Evolutionary conservation across 371 early-diverging fungal genomes (phyloP).

Genomic region (Umbelopsis sp.): DNA sequence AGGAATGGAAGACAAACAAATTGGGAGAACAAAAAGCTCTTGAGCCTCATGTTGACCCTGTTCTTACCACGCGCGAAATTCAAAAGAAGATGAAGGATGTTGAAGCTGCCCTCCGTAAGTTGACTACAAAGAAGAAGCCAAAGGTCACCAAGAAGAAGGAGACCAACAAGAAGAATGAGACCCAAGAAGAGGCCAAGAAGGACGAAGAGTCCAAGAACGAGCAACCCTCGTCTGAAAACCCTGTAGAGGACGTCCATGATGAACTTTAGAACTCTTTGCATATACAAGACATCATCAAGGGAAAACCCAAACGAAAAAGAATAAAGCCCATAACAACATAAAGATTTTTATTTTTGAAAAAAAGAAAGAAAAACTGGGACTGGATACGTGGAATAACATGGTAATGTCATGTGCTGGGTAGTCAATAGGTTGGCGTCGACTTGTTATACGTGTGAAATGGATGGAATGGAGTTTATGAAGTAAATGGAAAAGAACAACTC

Average conservation of each 20-base stretch:
- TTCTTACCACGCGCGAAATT: constrained; percentile 61
- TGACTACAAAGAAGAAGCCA: constrained; percentile 66
- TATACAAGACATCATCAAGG: constrained; percentile 1
- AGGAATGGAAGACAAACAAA: constrained; percentile 68
- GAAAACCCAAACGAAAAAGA: background rate
- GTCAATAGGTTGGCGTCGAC: too few species aligned
- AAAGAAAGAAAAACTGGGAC: background rate
- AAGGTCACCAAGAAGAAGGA: constrained; percentile 40
- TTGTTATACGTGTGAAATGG: too few species aligned
- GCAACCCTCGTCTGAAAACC: background rate
- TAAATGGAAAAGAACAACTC: too few species aligned
- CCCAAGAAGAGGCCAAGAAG: constrained; percentile 22
- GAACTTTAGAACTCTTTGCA: constrained; percentile 14
- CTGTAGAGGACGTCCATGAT: constrained; percentile 20
- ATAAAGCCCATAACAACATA: background rate
- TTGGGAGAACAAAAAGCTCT: constrained; percentile 64
- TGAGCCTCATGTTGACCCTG: constrained; percentile 63
- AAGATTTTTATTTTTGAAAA: background rate
- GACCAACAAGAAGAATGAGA: constrained; percentile 26
- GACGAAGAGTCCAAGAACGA: constrained; percentile 18
- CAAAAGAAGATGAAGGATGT: constrained; percentile 45
- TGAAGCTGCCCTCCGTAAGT: constrained; percentile 55
- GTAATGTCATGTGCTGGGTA: too few species aligned
- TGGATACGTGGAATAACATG: too few species aligned
- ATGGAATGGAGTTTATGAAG: too few species aligned